These are phyloP conservation scores for Ustulina deusta DNA, from an alignment of 2,329 filamentous ascomycete species.

Conservation along the genomic window DNA sequence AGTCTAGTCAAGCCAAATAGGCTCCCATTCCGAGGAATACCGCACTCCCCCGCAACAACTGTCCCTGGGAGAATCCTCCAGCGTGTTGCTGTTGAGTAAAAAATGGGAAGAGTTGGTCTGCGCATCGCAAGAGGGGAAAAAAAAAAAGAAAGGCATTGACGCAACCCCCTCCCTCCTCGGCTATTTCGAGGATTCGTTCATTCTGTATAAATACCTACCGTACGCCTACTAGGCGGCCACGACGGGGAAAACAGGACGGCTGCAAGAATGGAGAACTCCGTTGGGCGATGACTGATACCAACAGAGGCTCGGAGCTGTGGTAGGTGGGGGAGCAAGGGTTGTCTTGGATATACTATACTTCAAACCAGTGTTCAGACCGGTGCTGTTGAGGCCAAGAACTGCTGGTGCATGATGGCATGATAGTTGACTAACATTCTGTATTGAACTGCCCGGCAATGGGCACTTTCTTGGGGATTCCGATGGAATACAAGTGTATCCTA, in stretches of 20 bases:
- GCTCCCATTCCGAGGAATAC: constrained; percentile 21
- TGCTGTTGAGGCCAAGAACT: constrained; percentile 8
- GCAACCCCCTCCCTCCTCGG: neutral
- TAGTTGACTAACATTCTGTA: neutral
- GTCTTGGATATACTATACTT: neutral
- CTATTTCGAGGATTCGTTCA: neutral
- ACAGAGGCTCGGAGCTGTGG: neutral
- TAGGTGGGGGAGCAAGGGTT: constrained; percentile 15
- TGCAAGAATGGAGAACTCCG: constrained; percentile 1
- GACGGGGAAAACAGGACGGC: neutral
- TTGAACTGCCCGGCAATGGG: neutral
- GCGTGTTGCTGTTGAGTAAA: neutral
- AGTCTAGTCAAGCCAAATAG: constrained; percentile 30
- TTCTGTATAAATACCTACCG: neutral
- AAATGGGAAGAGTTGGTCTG: neutral
- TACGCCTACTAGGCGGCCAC: too few relatives aligned
- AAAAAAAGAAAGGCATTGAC: neutral
- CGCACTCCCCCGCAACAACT: constrained; percentile 8
- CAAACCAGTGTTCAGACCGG: neutral
- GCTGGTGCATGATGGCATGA: constrained; percentile 9
- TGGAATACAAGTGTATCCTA: neutral
- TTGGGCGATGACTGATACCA: neutral
- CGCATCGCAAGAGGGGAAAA: neutral
- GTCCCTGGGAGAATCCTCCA: constrained; percentile 16
- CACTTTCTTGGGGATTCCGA: neutral